Conservation (phyloP, 2,329 filamentous ascomycete genomes). For the Cercospora sp. region DNA sequence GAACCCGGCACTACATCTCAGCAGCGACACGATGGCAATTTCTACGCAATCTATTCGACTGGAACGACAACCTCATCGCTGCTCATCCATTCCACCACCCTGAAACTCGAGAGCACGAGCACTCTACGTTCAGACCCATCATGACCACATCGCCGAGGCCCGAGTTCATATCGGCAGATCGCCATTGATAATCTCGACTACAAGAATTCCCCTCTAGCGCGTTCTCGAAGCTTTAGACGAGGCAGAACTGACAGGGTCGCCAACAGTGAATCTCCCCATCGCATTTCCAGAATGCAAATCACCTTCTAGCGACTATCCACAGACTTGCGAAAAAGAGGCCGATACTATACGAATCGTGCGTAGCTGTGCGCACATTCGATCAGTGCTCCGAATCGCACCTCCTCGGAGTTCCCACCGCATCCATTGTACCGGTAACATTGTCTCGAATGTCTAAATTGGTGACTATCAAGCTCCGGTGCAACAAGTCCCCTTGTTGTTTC, state of each 20-base stretch:
- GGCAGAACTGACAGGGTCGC: background rate
- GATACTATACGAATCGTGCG: background rate
- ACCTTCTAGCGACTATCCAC: background rate
- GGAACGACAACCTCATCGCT: background rate
- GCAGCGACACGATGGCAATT: background rate
- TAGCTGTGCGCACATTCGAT: background rate
- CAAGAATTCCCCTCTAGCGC: background rate
- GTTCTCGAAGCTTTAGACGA: background rate
- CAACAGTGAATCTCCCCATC: background rate
- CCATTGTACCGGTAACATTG: background rate
- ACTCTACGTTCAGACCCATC: background rate
- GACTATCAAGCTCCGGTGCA: background rate
- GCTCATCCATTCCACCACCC: background rate
- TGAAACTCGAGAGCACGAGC: background rate
- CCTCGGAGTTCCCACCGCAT: background rate
- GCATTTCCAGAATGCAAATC: constrained; percentile 4
- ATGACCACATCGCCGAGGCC: background rate
- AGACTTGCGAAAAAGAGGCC: background rate
- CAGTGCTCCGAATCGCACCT: background rate
- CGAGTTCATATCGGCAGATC: constrained; percentile 4
- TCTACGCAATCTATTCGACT: background rate
- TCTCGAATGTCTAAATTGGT: background rate
- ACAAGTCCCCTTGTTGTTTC: background rate
- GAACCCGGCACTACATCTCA: background rate
- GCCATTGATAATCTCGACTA: background rate